These are phyloP conservation scores for Pythium vanterpoolii DNA, from an alignment of 352 stramenopile species.

Conservation along the genomic window DNA sequence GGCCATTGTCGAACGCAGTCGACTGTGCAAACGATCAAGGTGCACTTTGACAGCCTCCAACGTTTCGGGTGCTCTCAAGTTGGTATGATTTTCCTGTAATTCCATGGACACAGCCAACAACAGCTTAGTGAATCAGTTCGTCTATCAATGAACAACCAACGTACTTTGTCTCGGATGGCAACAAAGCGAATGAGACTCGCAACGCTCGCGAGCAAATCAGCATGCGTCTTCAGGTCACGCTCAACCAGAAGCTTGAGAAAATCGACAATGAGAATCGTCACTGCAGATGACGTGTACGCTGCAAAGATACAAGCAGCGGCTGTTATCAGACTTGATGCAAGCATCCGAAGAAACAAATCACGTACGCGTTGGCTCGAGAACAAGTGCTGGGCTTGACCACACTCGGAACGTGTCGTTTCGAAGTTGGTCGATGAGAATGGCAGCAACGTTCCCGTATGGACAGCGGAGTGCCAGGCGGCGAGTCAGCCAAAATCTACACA, in stretches of 20 bases:
- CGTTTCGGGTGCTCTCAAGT: not conserved
- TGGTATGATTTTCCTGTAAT: constrained; percentile 10
- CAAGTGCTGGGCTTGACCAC: constrained; percentile 24
- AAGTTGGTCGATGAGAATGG: constrained; percentile 60
- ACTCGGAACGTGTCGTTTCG: constrained; percentile 38
- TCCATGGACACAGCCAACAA: not conserved
- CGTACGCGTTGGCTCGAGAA: constrained; percentile 26
- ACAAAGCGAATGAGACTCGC: constrained; percentile 66
- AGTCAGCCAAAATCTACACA: constrained; percentile 47
- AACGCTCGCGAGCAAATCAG: constrained; percentile 62
- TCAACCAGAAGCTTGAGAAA: constrained; percentile 42
- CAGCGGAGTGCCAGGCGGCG: constrained; percentile 42
- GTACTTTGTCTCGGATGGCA: constrained; percentile 59
- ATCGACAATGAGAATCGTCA: constrained; percentile 33
- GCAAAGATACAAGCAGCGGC: not conserved
- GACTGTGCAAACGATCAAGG: constrained; percentile 15
- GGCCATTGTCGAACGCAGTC: constrained; percentile 16
- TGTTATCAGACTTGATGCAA: not conserved
- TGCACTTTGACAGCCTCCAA: not conserved
- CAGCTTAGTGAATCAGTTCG: not conserved
- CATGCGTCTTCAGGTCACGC: constrained; percentile 53
- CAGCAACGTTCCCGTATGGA: constrained; percentile 69
- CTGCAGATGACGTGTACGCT: constrained; percentile 16
- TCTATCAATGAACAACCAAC: not conserved
- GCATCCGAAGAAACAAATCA: not conserved